Percentiles rank a stretch among this genome's conserved stretches.
phyloP scores from a whole-genome alignment of 176 grass and related monocot genomes.

The Aechmea fasciata region DNA sequence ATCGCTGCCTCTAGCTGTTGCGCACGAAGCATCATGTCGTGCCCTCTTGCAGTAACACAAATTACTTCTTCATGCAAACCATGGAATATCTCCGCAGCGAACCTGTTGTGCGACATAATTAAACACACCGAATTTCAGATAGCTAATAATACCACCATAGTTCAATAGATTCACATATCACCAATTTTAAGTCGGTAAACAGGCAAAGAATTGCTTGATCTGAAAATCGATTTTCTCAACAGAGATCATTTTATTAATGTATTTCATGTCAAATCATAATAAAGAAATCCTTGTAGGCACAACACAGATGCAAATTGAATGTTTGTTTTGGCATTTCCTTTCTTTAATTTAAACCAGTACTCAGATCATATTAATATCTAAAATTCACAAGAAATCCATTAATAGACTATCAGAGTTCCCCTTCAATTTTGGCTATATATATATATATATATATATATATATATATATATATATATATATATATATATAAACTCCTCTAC shows the following conservation, averaged over 20 bases:
- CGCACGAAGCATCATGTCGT: slow-evolving; percentile 51
- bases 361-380: background rate
- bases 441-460: too few relatives aligned
- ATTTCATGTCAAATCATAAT: too few relatives aligned
- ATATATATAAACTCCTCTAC: too few relatives aligned
- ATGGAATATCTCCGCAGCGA: slow-evolving; percentile 59
- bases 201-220: background rate
- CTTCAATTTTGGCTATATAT: too few relatives aligned
- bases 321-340: background rate
- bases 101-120: slow-evolving; percentile 28
- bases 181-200: background rate
- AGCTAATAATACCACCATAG: background rate
- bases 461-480: too few relatives aligned
- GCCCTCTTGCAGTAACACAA: slow-evolving; percentile 46
- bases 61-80: slow-evolving; percentile 69
- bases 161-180: background rate
- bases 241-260: too few relatives aligned
- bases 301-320: too few relatives aligned
- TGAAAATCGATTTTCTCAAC: too few relatives aligned
- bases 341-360: background rate
- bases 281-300: too few relatives aligned
- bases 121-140: background rate
- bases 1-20: slow-evolving; percentile 73
- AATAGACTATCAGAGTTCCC: too few relatives aligned
- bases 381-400: too few relatives aligned